phyloP scores from a whole-genome alignment of 768 basidiomycete species.

The Phylloporus sp. region DNA sequence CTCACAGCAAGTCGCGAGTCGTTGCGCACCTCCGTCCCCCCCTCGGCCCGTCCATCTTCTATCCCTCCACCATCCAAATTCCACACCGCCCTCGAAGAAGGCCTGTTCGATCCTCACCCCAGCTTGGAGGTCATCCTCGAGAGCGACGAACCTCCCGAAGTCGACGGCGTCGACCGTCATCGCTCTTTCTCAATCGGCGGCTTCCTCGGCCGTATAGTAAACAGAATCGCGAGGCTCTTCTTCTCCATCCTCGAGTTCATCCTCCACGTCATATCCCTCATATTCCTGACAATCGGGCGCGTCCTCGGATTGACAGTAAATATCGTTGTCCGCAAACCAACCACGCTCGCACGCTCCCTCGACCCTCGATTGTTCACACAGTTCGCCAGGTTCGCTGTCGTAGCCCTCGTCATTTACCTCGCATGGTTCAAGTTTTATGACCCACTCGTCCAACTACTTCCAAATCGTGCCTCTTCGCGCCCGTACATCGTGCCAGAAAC shows the following conservation, averaged over 20 bases:
- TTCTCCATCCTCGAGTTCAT: conserved; percentile 22
- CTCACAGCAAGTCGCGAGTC: conserved; percentile 32
- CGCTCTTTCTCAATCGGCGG: conserved; percentile 43
- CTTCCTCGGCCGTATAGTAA: conserved; percentile 40
- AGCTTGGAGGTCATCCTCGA: conserved; percentile 63
- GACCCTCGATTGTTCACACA: conserved; percentile 29
- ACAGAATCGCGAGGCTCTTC: conserved; percentile 31
- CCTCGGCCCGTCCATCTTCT: conserved; percentile 36
- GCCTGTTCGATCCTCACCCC: conserved; percentile 40
- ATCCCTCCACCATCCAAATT: conserved; percentile 36
- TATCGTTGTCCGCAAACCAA: conserved; percentile 45
- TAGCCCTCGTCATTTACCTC: conserved; percentile 41
- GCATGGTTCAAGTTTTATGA: conserved; percentile 44
- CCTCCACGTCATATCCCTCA: conserved; percentile 27
- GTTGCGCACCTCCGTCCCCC: conserved; percentile 34
- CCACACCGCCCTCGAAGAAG: conserved; percentile 15
- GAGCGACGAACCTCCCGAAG: conserved; percentile 46
- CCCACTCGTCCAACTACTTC: conserved; percentile 30
- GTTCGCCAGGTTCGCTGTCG: conserved; percentile 38
- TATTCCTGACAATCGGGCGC: conserved; percentile 43
- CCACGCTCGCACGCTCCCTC: conserved; percentile 34
- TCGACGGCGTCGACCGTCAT: conserved; percentile 23
- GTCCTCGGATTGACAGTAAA: conserved; percentile 48
- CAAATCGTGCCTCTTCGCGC: conserved; percentile 28
- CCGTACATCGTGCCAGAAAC: conserved; percentile 51